Percentiles rank a stretch among this genome's conserved stretches.
These are phyloP conservation scores for Fusarium proliferatum DNA, from an alignment of 2,329 filamentous ascomycete genomes.

Conservation along the genomic window DNA sequence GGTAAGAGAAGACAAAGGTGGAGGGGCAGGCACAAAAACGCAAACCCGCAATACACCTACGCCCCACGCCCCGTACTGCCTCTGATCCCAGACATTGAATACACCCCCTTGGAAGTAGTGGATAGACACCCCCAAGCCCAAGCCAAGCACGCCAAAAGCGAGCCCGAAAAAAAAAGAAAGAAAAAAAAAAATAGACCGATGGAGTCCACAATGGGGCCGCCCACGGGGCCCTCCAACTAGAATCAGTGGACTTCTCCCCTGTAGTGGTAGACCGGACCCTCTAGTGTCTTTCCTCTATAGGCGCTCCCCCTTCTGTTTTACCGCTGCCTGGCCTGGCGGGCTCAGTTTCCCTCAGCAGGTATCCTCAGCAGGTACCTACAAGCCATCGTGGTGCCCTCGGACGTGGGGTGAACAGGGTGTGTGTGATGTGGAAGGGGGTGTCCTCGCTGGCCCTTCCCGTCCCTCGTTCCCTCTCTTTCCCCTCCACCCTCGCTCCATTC, in stretches of 20 bases:
- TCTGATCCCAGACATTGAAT: slow-evolving; percentile 13
- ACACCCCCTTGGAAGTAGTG: slow-evolving; percentile 15
- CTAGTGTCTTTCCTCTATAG: slow-evolving; percentile 32
- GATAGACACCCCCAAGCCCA: slow-evolving; percentile 8
- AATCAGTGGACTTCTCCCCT: slow-evolving; percentile 25
- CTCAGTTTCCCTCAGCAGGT: slow-evolving; percentile 43
- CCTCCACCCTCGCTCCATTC: slow-evolving; percentile 39
- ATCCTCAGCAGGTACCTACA: slow-evolving; percentile 37
- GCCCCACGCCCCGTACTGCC: slow-evolving; percentile 35
- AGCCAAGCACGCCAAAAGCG: slow-evolving; percentile 4
- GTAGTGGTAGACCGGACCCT: slow-evolving; percentile 35
- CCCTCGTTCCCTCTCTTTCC: slow-evolving; percentile 36
- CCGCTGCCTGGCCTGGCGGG: slow-evolving; percentile 36
- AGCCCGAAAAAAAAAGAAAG: not conserved
- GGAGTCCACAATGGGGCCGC: slow-evolving; percentile 32
- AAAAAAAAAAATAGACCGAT: not conserved
- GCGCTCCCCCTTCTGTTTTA: slow-evolving; percentile 41
- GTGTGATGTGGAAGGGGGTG: not conserved
- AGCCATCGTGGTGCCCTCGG: slow-evolving; percentile 21
- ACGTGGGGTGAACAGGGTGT: slow-evolving; percentile 33
- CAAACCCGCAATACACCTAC: slow-evolving; percentile 12
- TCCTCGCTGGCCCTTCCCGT: slow-evolving; percentile 31
- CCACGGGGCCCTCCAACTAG: slow-evolving; percentile 22
- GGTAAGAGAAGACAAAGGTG: slow-evolving; percentile 40
- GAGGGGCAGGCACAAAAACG: slow-evolving; percentile 36